phyloP scores from a whole-genome alignment of 2,329 filamentous ascomycete genomes.

The Cylindrodendrum hubeiense region DNA sequence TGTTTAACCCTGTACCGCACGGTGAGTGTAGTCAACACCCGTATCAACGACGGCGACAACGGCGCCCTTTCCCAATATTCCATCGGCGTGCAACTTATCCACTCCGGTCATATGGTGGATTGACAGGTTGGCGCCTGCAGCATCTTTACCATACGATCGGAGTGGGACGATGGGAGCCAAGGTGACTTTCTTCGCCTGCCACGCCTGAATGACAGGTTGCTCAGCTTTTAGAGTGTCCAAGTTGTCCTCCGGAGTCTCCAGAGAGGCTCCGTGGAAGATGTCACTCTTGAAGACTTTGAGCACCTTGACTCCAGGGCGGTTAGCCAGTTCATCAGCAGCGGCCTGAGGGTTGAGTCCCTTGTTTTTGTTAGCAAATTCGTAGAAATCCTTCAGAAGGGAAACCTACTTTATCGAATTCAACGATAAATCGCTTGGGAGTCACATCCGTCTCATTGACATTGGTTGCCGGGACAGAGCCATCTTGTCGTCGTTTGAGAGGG shows the following conservation, averaged over 20 bases:
- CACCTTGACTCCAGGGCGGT: background rate
- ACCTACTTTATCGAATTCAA: background rate
- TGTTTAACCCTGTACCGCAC: background rate
- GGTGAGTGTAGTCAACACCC: background rate
- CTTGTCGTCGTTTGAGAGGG: background rate
- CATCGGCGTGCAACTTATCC: constrained; percentile 3
- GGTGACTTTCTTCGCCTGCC: constrained; percentile 1
- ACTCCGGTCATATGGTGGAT: constrained; percentile 17
- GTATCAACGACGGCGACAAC: constrained; percentile 2
- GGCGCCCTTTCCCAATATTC: constrained; percentile 1
- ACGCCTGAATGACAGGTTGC: background rate
- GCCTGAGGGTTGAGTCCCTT: background rate
- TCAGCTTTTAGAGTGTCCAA: background rate
- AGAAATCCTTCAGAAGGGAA: too few relatives aligned
- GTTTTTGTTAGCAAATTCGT: background rate
- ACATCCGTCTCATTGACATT: background rate
- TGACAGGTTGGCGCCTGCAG: constrained; percentile 9
- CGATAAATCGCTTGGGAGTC: constrained; percentile 1
- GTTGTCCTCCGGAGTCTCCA: constrained; percentile 2
- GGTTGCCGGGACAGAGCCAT: background rate
- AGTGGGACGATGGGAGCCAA: background rate
- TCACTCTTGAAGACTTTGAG: constrained; percentile 3
- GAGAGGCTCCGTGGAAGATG: constrained; percentile 1
- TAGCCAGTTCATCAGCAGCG: background rate
- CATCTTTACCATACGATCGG: constrained; percentile 1